A percentile compares a stretch with the other conserved stretches of the same genome.
phyloP scores from a whole-genome alignment of 1,284 basidiomycete genomes.

The Malassezia japonica region DNA sequence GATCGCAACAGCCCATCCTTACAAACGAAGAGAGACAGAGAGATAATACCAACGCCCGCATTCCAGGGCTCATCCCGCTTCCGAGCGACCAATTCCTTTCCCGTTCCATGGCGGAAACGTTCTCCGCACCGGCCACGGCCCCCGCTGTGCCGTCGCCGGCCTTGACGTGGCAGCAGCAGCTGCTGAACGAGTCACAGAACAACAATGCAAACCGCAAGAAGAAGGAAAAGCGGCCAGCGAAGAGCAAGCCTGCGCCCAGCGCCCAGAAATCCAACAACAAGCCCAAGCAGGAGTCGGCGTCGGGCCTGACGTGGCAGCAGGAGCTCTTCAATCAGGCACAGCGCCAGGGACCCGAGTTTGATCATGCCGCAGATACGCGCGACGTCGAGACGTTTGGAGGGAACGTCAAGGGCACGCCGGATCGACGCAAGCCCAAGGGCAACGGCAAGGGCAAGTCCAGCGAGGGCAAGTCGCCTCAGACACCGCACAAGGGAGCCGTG shows the following conservation, averaged over 20 bases:
- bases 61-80: no score
- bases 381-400: slow-evolving; percentile 16
- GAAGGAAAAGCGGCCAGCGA: slow-evolving; percentile 3
- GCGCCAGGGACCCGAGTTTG: slow-evolving; percentile 4
- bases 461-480: neutral
- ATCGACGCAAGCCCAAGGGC: neutral
- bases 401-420: neutral
- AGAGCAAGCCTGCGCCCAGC: neutral
- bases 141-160: no score
- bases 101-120: no score
- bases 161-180: slow-evolving; percentile 16
- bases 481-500: slow-evolving; percentile 1
- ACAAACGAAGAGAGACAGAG: no score
- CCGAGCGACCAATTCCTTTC: no score
- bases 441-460: neutral
- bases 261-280: neutral
- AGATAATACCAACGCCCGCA: no score
- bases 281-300: neutral
- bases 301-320: slow-evolving; percentile 14
- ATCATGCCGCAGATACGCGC: slow-evolving; percentile 5
- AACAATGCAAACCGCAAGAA: neutral
- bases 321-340: slow-evolving; percentile 9
- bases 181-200: slow-evolving; percentile 6
- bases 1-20: no score
- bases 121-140: no score